Evolutionary conservation across 768 basidiomycete genomes (phyloP), one percentile per base, ranked within the genome.

Genomic region (Punctularia strigosozonata): DNA sequence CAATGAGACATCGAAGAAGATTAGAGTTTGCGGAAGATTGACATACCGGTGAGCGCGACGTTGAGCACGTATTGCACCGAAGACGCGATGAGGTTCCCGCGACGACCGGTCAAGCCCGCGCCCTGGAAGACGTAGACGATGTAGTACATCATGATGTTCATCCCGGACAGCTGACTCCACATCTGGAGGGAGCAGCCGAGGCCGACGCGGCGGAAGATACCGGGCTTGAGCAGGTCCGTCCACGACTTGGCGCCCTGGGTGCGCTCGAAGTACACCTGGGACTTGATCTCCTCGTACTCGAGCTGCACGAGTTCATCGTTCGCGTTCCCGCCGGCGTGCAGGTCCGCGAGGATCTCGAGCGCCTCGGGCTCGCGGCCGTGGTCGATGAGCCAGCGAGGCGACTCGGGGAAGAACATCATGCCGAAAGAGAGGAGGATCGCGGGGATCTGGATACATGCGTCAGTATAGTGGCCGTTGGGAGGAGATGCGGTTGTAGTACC

Each of bases 121-220:
- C 77, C 76, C 48, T 79, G 68, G 62, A 85, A 83, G 33, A 86
- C 83, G 44, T 81, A 81, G 46, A 80, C 63, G 42, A 64, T 57
- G 49, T 64, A 62, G 60, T 77, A 77, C 80, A 86, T 81, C 82
- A 86, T 85, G 49, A 84, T 71, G 53, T 85, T 83, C 76, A 85
- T 82, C 25, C 80, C 79, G 7, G 67, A 68, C 15, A 84, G 61
- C 50, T 86, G 84, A 43, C 73, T 75, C 84, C 82, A 86, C 73
- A 80, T 80, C 56, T 88, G 84, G 26, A 85, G 60, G n/a, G 66
- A 65, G 43, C 68, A 66, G 25, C 82, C 85, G 19, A 87, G 68
- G 42, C 70, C 59, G 21, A 85, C 80, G 50, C 84, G 79, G 38
- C 82, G 73, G 37, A 79, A 61, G 45, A 81, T 73, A 25, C 75